Percentiles rank a stretch among this genome's conserved stretches.
Evolutionary conservation across 2,329 filamentous ascomycete species (phyloP).

Genomic region (Septoria petroselini): DNA sequence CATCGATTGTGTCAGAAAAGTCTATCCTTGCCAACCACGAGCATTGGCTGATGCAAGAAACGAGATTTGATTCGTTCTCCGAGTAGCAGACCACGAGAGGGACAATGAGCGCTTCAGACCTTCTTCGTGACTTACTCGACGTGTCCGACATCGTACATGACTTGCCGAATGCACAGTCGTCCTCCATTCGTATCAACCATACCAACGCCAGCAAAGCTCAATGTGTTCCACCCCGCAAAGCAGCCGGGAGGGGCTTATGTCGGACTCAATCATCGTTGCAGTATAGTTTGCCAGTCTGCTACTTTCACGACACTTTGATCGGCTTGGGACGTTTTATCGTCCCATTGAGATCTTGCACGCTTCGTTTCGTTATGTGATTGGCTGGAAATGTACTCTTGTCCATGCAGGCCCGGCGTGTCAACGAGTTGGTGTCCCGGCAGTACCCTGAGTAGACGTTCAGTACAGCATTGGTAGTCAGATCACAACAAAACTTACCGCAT

Average conservation of each 20-base stretch:
- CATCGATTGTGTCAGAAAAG: no score
- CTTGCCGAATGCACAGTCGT: background rate
- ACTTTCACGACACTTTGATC: conserved; percentile 7
- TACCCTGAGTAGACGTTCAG: conserved; percentile 8
- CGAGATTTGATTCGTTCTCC: no score
- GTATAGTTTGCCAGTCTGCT: background rate
- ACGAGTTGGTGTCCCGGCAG: conserved; percentile 23
- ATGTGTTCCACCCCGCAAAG: no score
- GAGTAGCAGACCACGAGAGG: no score
- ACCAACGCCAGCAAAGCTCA: no score
- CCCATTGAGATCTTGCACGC: conserved; percentile 1
- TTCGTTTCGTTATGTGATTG: conserved; percentile 8
- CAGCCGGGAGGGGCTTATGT: no score
- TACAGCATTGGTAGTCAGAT: background rate
- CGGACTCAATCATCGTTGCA: no score
- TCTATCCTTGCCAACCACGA: no score
- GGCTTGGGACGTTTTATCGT: conserved; percentile 7
- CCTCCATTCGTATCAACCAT: no score
- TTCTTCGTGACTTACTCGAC: no score
- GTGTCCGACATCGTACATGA: background rate
- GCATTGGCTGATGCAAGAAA: no score
- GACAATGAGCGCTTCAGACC: no score
- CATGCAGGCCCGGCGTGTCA: conserved; percentile 16
- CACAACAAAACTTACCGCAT: conserved; percentile 15
- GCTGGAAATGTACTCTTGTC: conserved; percentile 8